Base-by-base conservation (phyloP, 441 rosid genomes). In the Corymbia calophylla region DNA sequence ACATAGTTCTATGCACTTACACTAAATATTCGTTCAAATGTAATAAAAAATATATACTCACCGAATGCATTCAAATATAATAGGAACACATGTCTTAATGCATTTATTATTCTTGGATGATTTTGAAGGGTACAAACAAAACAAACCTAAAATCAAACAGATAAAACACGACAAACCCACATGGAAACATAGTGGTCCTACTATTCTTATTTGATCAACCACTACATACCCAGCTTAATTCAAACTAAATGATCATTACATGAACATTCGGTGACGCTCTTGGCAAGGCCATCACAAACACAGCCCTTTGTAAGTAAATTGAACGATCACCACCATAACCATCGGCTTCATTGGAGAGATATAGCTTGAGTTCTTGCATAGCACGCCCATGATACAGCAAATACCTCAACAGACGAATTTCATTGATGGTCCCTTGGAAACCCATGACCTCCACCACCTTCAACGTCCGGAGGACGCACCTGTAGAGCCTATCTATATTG, bases 361-460 rank as follows among this genome's bases (percentile, higher is more conserved):
- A 89, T 1, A 93, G n/a, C 7, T 91, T 92, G 2, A 94, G 13
- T 5, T 90, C 47, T 31, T 86, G 88, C 87, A 95, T 7, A 1
- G 51, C 64, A 8, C 12, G 47, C 19, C 94, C 94, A 48, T 47
- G 86, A 7, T 4, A 9, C 0, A 94, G 15, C 39, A 94, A 31
- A 87, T 86, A 93, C 27, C 48, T 53, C 25, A 96, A 48, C 3
- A 94, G 1, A 5, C 10, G 1, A 0, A 90, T 1, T 73, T 92
- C 93, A 8, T 29, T 68, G 19, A 1, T 4, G 0, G 54, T 87
- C 18, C 94, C 94, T 10, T 19, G 88, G 27, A 93, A 95, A 0
- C 90, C 92, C 64, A 87, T 91, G 4, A 95, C 87, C 32, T 93
- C 91, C 47, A 95, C 94, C 29, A 89, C 90, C 89, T 73, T 91